phyloP scores from a whole-genome alignment of 1,139 yeast species.

The Yamadazyma atmosphaerica region DNA sequence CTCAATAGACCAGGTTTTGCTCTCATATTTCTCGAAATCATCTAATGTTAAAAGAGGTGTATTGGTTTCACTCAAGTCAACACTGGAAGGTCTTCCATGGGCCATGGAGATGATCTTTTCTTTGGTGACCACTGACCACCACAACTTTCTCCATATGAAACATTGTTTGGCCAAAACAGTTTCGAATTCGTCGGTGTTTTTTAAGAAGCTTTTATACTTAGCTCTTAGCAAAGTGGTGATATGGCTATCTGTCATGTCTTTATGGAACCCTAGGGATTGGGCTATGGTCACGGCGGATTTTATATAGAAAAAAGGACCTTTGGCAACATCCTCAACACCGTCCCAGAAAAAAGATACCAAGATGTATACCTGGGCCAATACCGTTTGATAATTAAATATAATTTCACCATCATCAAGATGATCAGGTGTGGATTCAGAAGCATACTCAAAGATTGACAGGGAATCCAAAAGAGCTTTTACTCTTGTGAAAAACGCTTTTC shows the following conservation, averaged over 20 bases:
- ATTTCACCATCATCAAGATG: constrained; percentile 13
- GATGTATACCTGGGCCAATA: constrained; percentile 60
- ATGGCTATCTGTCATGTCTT: constrained; percentile 38
- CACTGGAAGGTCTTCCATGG: constrained; percentile 69
- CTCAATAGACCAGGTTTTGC: constrained; percentile 43
- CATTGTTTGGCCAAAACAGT: constrained; percentile 37
- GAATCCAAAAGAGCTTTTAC: constrained; percentile 74
- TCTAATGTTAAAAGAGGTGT: constrained; percentile 65
- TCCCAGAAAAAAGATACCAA: constrained; percentile 70
- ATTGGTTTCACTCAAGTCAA: constrained; percentile 70
- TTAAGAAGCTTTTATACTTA: constrained; percentile 11
- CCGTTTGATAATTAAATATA: constrained; percentile 38
- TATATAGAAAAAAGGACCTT: constrained; percentile 73
- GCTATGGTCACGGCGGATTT: constrained; percentile 68
- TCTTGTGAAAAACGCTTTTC: constrained; percentile 64
- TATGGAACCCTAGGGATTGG: constrained; percentile 73
- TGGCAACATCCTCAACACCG: constrained; percentile 72
- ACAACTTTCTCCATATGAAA: constrained; percentile 62
- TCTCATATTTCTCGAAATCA: constrained; percentile 60
- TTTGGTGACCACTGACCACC: constrained; percentile 76
- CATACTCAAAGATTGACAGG: constrained; percentile 57
- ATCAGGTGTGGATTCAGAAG: constrained; percentile 1
- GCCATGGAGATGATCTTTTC: constrained; percentile 68
- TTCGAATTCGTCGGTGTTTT: constrained; percentile 8
- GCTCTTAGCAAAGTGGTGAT: constrained; percentile 16